Base-by-base conservation (phyloP, 2,329 filamentous ascomycete species). In the Mollisiaceae sp. region DNA sequence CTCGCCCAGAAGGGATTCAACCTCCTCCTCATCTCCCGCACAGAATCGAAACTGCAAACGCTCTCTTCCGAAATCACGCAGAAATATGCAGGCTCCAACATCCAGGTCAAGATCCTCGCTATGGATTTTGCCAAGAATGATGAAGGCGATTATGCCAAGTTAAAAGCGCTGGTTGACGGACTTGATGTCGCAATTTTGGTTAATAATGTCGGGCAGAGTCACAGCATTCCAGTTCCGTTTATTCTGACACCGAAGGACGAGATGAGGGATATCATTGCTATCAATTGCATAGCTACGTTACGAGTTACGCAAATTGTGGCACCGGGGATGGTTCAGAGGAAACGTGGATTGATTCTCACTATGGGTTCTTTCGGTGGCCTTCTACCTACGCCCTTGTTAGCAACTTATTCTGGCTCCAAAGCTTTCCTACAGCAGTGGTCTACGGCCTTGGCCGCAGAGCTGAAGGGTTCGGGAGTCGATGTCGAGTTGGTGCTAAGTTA, bases 401-500 rank as follows among this genome's bases (percentile, higher is more conserved):
- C 95, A 14, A 98, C 95, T 2, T 99, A 99, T 84, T 96, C 92
- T 54, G 95, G 95, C 71, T 95, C 91, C 86, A 99, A 99, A 82
- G 94, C 95, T 1, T 99, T 99, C 85, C 85, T 99, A 58, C 94
- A 98, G 80, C 90, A 97, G 76, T 99, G 95, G 95, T 97, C 91
- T 71, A 91, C 89, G 6, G 89, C 95, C 12, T 85, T 99, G 15
- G 91, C 90, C 0, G 86, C 90, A 15, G 95, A 99, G 79, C 85
- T 99, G 36, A 87, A 90, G 69, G 87, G 89, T 1, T 85, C 91
- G 73, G 91, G 92, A 64, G 88, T 99, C 47, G 90, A 93, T 69
- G 93, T 97, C n/a, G 89, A 98, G 79, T 87, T 98, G 58, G 90
- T 97, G 35, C 86, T 98, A 72, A 93, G 91, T 73, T 96, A 99